phyloP scores from a whole-genome alignment of 305 asterid species.

The Fraxinus velutina region DNA sequence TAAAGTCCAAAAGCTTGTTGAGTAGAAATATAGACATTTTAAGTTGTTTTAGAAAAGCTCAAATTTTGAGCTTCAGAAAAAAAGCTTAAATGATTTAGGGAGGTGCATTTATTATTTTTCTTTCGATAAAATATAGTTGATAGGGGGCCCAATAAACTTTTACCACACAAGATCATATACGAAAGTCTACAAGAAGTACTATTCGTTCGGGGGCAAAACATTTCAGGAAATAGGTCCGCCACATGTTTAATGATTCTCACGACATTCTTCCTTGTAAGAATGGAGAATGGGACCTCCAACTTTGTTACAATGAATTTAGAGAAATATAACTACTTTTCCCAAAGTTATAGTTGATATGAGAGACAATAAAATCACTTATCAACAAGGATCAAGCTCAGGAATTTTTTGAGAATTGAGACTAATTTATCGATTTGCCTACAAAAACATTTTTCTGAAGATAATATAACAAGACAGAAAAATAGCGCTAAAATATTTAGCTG shows the following conservation, averaged over 20 bases:
- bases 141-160: neutral
- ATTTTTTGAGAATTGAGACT: neutral
- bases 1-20: neutral
- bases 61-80: neutral
- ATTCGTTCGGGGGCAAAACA: neutral
- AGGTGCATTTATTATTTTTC: neutral
- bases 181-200: neutral
- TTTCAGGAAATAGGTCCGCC: neutral
- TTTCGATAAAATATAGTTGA: neutral
- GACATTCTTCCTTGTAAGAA: neutral
- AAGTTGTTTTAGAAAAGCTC: neutral
- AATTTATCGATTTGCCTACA: neutral
- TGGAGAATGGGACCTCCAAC: neutral
- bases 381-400: neutral
- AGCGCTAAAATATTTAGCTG: neutral
- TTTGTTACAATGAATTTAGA: neutral
- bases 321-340: neutral
- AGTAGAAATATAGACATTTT: neutral
- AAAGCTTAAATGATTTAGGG: neutral
- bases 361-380: neutral
- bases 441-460: too few relatives aligned
- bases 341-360: neutral
- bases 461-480: too few relatives aligned
- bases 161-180: neutral
- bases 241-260: neutral